These are phyloP conservation scores for Collybia mongolica DNA, from an alignment of 768 basidiomycete genomes.

Conservation along the genomic window DNA sequence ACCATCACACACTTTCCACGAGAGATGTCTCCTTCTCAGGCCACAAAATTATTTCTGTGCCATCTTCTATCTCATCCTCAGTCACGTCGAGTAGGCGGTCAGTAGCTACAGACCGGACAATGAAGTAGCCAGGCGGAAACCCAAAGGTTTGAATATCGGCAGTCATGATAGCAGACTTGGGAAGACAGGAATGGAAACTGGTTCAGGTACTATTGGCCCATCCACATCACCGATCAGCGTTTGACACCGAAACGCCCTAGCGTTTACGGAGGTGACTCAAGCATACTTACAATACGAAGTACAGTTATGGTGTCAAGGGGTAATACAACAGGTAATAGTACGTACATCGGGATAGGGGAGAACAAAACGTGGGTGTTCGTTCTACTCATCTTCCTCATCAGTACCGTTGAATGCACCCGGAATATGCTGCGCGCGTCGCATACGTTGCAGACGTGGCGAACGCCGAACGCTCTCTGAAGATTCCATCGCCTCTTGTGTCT, in stretches of 20 bases:
- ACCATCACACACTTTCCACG: conserved; percentile 64
- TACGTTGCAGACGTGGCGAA: conserved; percentile 19
- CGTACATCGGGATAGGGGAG: no score
- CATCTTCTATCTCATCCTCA: conserved; percentile 53
- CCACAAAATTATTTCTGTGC: conserved; percentile 63
- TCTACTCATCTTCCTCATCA: conserved; percentile 9
- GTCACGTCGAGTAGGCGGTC: conserved; percentile 59
- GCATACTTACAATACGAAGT: no score
- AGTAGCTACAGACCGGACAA: conserved; percentile 54
- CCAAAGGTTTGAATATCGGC: conserved; percentile 33
- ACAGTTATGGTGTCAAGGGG: no score
- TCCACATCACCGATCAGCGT: neutral
- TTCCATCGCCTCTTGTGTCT: conserved; percentile 20
- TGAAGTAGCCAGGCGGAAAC: conserved; percentile 61
- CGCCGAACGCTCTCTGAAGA: conserved; percentile 14
- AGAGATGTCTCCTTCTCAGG: conserved; percentile 73
- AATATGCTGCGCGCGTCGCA: conserved; percentile 5
- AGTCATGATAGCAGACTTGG: conserved; percentile 16
- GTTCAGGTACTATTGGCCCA: no score
- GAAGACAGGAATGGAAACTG: neutral
- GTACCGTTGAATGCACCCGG: conserved; percentile 22
- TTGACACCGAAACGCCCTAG: neutral
- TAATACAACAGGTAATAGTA: no score
- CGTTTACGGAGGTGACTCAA: neutral
- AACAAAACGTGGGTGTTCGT: neutral